Conservation (phyloP, 2,329 filamentous ascomycete species). For the Claviceps quebecensis region DNA sequence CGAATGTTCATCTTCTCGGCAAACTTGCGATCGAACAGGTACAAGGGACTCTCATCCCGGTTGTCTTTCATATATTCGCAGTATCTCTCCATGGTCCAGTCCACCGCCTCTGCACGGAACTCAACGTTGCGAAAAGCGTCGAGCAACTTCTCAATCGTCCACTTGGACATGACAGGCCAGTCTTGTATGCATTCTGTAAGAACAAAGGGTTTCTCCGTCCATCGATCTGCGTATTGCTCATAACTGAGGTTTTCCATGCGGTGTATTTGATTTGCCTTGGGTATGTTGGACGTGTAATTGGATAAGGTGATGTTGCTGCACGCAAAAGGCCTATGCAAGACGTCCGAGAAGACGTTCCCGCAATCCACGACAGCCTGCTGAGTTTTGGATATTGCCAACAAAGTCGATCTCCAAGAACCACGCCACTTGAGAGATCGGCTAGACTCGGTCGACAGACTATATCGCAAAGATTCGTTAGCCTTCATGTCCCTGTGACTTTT, state of each 20-base stretch:
- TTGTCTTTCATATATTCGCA: conserved; percentile 67
- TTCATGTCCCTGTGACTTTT: neutral
- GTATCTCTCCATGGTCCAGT: conserved; percentile 79
- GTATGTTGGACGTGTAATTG: conserved; percentile 58
- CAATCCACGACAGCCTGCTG: conserved; percentile 52
- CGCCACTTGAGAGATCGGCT: conserved; percentile 42
- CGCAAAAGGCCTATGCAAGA: conserved; percentile 77
- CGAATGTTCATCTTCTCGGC: conserved; percentile 69
- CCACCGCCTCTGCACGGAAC: conserved; percentile 85
- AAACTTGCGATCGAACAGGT: conserved; percentile 81
- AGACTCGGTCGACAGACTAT: conserved; percentile 17
- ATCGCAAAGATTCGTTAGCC: neutral
- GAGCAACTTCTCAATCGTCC: conserved; percentile 57
- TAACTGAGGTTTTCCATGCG: conserved; percentile 55
- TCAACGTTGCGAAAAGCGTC: conserved; percentile 48
- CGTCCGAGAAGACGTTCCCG: conserved; percentile 73
- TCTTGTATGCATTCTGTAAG: conserved; percentile 65
- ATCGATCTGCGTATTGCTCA: conserved; percentile 58
- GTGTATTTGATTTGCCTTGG: conserved; percentile 55
- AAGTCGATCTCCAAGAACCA: conserved; percentile 73
- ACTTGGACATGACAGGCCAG: conserved; percentile 66
- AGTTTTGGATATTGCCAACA: conserved; percentile 41
- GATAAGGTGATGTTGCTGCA: conserved; percentile 63
- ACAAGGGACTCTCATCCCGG: conserved; percentile 76
- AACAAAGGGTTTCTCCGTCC: conserved; percentile 75